Percentiles rank a stretch among this genome's conserved stretches.
phyloP scores from a whole-genome alignment of 2,329 filamentous ascomycete genomes.

The Didymella lethalis region DNA sequence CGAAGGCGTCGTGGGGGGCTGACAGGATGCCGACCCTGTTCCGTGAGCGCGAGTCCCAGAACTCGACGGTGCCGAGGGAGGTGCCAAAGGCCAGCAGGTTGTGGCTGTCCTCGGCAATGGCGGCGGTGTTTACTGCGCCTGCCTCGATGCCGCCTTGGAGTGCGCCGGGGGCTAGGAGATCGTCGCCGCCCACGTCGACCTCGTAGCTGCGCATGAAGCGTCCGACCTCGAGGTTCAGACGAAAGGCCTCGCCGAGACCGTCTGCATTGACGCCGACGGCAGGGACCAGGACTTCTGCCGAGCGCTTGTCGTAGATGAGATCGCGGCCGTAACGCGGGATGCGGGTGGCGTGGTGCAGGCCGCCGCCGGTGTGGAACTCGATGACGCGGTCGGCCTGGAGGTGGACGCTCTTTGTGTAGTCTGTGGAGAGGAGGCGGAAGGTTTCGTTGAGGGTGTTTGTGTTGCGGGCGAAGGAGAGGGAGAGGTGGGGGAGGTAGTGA shows the following conservation, averaged over 20 bases:
- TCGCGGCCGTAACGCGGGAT: constrained; percentile 93
- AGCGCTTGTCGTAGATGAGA: constrained; percentile 80
- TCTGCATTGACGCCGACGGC: constrained; percentile 86
- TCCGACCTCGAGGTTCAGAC: constrained; percentile 88
- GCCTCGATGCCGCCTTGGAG: constrained; percentile 87
- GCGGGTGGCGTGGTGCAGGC: constrained; percentile 86
- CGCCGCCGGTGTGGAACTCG: constrained; percentile 90
- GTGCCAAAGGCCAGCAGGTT: constrained; percentile 94
- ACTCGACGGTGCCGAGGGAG: constrained; percentile 92
- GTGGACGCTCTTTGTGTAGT: constrained; percentile 94
- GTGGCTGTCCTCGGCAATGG: constrained; percentile 87
- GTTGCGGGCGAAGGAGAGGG: constrained; percentile 91
- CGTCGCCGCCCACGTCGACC: constrained; percentile 86
- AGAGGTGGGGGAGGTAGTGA: constrained; percentile 92
- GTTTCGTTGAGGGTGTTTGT: constrained; percentile 91
- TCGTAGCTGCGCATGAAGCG: constrained; percentile 95
- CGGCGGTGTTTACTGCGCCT: constrained; percentile 85
- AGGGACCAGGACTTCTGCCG: constrained; percentile 85
- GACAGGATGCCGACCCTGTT: constrained; percentile 80
- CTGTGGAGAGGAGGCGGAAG: constrained; percentile 84
- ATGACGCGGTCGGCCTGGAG: constrained; percentile 89
- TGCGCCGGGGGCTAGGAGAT: constrained; percentile 73
- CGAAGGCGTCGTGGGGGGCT: constrained; percentile 53
- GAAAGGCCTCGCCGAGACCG: constrained; percentile 89
- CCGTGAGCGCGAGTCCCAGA: constrained; percentile 90